These are phyloP conservation scores for Aphanocladium album DNA, from an alignment of 2,329 filamentous ascomycete genomes.

Conservation along the genomic window DNA sequence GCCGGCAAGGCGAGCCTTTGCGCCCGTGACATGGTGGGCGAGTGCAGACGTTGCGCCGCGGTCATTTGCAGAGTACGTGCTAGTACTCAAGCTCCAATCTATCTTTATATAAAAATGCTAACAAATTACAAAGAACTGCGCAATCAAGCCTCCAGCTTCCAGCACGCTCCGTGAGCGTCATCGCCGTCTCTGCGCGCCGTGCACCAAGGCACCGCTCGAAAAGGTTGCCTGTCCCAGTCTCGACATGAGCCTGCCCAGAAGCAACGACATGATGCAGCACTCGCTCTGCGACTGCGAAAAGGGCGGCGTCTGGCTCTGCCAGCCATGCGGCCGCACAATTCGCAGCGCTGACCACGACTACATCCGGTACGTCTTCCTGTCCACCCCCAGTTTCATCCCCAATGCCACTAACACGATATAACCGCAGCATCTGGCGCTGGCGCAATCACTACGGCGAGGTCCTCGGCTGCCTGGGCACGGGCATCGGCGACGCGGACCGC, in stretches of 20 bases:
- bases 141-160: conserved; percentile 71
- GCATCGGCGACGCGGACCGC: conserved; percentile 81
- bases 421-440: conserved; percentile 74
- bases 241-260: conserved; percentile 41
- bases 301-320: conserved; percentile 75
- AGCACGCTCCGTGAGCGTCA: conserved; percentile 67
- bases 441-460: conserved; percentile 78
- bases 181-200: conserved; percentile 73
- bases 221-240: conserved; percentile 43
- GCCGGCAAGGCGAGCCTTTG: conserved; percentile 70
- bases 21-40: conserved; percentile 79
- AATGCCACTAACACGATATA: background rate
- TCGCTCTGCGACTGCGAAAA: conserved; percentile 49
- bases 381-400: background rate
- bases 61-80: conserved; percentile 73
- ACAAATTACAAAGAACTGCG: conserved; percentile 65
- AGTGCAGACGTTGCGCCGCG: conserved; percentile 71
- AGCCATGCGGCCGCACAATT: conserved; percentile 72
- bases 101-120: background rate
- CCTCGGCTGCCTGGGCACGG: conserved; percentile 74
- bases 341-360: conserved; percentile 56
- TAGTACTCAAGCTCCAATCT: background rate
- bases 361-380: conserved; percentile 39
- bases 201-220: conserved; percentile 65
- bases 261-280: conserved; percentile 51